phyloP scores from a whole-genome alignment of 2,329 filamentous ascomycete genomes.

The Clarireedia sp. region DNA sequence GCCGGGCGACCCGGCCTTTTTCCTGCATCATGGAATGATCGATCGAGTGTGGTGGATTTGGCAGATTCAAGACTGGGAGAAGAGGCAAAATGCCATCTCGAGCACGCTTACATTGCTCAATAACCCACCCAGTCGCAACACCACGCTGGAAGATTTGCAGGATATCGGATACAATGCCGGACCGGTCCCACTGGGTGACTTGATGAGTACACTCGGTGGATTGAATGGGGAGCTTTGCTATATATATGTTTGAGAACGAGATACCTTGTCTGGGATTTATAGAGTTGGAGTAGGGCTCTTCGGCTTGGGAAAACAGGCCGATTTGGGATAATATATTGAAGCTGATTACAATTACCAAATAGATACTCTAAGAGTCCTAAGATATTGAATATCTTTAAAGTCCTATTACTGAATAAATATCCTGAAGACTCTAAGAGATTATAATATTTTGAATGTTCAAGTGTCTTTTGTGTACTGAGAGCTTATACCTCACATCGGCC shows the following conservation, averaged over 20 bases:
- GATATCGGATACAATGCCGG: constrained; percentile 18
- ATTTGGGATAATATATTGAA: no score
- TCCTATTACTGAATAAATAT: no score
- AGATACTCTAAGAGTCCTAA: no score
- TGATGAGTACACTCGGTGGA: constrained; percentile 35
- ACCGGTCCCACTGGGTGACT: constrained; percentile 27
- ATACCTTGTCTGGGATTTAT: not conserved
- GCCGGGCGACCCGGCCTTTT: constrained; percentile 38
- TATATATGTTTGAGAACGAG: constrained; percentile 31
- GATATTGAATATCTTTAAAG: no score
- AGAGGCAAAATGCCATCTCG: constrained; percentile 23
- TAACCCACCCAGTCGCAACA: constrained; percentile 33
- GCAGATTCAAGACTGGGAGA: constrained; percentile 37
- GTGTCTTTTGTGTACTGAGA: no score
- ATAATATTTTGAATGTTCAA: no score
- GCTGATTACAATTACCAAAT: no score
- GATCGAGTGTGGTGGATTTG: constrained; percentile 41
- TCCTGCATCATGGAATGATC: constrained; percentile 38
- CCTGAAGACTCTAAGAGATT: no score
- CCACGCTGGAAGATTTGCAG: constrained; percentile 32
- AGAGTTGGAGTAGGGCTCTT: no score
- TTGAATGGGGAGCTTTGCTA: constrained; percentile 34
- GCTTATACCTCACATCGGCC: no score
- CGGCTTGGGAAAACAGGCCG: no score
- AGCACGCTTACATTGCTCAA: constrained; percentile 34